Evolutionary conservation across 2,329 filamentous ascomycete genomes (phyloP).

Genomic region (Diaporthe capsici): DNA sequence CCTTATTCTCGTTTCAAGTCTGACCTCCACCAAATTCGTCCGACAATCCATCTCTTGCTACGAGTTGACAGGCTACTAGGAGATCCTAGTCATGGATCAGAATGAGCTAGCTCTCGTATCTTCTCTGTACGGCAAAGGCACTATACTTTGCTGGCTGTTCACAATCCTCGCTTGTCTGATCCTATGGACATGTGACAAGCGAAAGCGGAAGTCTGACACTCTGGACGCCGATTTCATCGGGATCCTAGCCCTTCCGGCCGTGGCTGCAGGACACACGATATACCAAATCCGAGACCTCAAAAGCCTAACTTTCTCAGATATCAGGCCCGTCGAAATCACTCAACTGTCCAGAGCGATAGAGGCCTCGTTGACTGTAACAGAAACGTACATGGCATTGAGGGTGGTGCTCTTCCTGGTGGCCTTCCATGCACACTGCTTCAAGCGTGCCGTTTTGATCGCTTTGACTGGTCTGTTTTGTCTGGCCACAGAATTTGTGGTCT

Average conservation of each 20-base stretch:
- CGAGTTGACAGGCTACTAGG: too few species aligned
- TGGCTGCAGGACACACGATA: neutral
- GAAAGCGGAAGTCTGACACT: neutral
- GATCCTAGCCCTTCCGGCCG: neutral
- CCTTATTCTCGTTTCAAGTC: neutral
- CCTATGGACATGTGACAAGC: neutral
- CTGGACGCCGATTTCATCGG: neutral
- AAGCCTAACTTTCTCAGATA: neutral
- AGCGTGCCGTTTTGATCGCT: neutral
- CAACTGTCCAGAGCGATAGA: neutral
- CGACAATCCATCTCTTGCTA: neutral
- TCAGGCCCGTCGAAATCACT: neutral
- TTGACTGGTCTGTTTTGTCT: neutral
- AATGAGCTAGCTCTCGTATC: neutral
- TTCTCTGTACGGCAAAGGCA: neutral
- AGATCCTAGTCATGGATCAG: neutral
- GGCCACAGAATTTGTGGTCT: neutral
- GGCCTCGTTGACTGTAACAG: neutral
- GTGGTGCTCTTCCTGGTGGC: neutral
- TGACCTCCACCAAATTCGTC: neutral
- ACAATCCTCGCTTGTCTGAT: neutral
- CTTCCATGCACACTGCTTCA: neutral
- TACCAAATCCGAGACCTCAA: neutral
- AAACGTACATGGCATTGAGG: neutral
- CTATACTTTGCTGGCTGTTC: neutral